Conservation (phyloP, 495 filamentous ascomycete species). For the Neurospora tetrasperma region DNA sequence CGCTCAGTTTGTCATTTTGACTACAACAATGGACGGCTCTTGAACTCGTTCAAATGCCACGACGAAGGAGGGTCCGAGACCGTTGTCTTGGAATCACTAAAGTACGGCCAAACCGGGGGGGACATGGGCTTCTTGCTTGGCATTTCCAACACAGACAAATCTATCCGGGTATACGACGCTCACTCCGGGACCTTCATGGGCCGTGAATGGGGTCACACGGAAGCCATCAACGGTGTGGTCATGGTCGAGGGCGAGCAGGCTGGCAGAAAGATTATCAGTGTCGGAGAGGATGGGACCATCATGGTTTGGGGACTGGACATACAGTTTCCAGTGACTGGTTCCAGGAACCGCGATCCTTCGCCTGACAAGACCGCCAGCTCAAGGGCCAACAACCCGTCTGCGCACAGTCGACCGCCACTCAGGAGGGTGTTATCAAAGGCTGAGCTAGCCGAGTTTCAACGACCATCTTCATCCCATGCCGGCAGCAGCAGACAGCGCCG, state of each 20-base stretch:
- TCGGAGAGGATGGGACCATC: constrained; percentile 73
- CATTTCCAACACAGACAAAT: constrained; percentile 88
- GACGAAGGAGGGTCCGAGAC: constrained; percentile 71
- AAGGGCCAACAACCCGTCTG: constrained; percentile 27
- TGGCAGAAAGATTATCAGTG: constrained; percentile 53
- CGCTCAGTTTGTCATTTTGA: constrained; percentile 71
- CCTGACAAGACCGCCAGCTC: constrained; percentile 40
- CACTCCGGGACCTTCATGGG: constrained; percentile 66
- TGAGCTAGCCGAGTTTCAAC: constrained; percentile 68
- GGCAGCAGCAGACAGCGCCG: constrained; percentile 57
- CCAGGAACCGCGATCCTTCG: constrained; percentile 33
- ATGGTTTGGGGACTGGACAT: constrained; percentile 70
- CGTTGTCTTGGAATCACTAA: constrained; percentile 70
- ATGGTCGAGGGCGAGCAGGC: constrained; percentile 51
- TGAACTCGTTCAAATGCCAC: constrained; percentile 66
- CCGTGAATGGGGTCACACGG: constrained; percentile 88
- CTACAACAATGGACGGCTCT: constrained; percentile 55
- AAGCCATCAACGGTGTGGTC: constrained; percentile 76
- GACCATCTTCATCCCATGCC: constrained; percentile 42
- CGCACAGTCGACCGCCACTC: constrained; percentile 46
- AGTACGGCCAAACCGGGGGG: constrained; percentile 36
- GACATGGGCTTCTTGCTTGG: constrained; percentile 56
- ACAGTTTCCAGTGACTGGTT: constrained; percentile 22
- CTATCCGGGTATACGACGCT: constrained; percentile 77
- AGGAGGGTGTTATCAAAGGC: constrained; percentile 64